phyloP scores from a whole-genome alignment of 169 alveolate genomes.

The Cyclospora cayetanensis region DNA sequence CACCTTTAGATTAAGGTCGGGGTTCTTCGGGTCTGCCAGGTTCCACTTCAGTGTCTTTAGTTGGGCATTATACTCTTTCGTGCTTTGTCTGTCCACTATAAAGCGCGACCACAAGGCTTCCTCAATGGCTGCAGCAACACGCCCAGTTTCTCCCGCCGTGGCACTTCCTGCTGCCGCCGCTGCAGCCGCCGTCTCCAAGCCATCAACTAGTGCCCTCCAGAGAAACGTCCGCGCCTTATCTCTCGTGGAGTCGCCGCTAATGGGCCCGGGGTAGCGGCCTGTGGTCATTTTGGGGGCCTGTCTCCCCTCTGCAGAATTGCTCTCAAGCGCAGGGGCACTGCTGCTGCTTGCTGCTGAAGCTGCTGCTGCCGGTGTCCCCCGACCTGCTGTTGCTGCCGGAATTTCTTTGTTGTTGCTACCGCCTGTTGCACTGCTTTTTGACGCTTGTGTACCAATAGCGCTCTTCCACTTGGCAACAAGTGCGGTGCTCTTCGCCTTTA shows the following conservation, averaged over 20 bases:
- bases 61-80: slow-evolving; percentile 76
- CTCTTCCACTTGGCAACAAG: slow-evolving; percentile 61
- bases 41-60: slow-evolving; percentile 90
- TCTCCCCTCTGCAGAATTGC: background rate
- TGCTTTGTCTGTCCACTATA: slow-evolving; percentile 1
- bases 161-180: background rate
- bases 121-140: slow-evolving; percentile 28
- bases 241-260: slow-evolving; percentile 38
- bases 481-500: background rate
- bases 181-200: slow-evolving; percentile 19
- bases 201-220: slow-evolving; percentile 58
- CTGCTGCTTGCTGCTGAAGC: background rate
- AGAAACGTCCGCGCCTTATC: slow-evolving; percentile 59
- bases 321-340: background rate
- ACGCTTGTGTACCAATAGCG: background rate
- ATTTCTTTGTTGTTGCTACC: background rate
- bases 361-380: background rate
- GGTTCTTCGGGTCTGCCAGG: slow-evolving; percentile 90
- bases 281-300: background rate
- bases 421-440: background rate
- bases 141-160: slow-evolving; percentile 8
- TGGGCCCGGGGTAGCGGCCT: slow-evolving; percentile 9
- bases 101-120: slow-evolving; percentile 51
- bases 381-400: background rate
- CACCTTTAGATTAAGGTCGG: slow-evolving; percentile 86